A percentile compares a stretch with the other conserved stretches of the same genome.
Evolutionary conservation across 495 filamentous ascomycete genomes (phyloP).

Genomic region (Aspergillus campestris): DNA sequence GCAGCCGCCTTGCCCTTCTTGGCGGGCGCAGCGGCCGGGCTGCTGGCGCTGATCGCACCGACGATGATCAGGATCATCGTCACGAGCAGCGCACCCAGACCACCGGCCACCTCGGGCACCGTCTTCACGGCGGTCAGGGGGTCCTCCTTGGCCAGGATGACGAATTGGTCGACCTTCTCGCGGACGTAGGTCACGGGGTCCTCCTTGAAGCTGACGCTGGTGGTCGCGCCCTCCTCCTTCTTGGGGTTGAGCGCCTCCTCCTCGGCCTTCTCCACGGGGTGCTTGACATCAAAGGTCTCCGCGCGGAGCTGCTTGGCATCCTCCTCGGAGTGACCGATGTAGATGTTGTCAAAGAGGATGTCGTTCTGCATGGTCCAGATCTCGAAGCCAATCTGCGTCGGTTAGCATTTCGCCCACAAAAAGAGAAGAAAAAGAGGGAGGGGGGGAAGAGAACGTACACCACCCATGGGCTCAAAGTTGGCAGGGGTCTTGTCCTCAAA

Average conservation of each 20-base stretch:
- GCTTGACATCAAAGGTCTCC: conserved; percentile 92
- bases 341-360: conserved; percentile 99
- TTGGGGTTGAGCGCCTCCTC: conserved; percentile 81
- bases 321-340: conserved; percentile 94
- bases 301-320: conserved; percentile 86
- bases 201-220: conserved; percentile 85
- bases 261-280: conserved; percentile 70
- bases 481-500: conserved; percentile 96
- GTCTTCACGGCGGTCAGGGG: conserved; percentile 85
- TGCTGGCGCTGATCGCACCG: conserved; percentile 45
- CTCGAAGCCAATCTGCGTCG: conserved; percentile 80
- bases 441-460: conserved; percentile 49
- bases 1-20: conserved; percentile 68
- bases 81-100: conserved; percentile 57
- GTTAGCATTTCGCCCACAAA: not conserved
- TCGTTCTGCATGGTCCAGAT: conserved; percentile 99
- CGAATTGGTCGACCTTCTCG: conserved; percentile 86
- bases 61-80: conserved; percentile 62
- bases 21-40: conserved; percentile 46
- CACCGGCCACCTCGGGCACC: conserved; percentile 83
- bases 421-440: not conserved
- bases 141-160: conserved; percentile 75
- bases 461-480: conserved; percentile 97
- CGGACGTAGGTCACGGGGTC: conserved; percentile 83
- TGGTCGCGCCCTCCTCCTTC: conserved; percentile 54